Evolutionary conservation across 176 grass and related monocot genomes (phyloP).

Genomic region (Triticum dicoccoides): DNA sequence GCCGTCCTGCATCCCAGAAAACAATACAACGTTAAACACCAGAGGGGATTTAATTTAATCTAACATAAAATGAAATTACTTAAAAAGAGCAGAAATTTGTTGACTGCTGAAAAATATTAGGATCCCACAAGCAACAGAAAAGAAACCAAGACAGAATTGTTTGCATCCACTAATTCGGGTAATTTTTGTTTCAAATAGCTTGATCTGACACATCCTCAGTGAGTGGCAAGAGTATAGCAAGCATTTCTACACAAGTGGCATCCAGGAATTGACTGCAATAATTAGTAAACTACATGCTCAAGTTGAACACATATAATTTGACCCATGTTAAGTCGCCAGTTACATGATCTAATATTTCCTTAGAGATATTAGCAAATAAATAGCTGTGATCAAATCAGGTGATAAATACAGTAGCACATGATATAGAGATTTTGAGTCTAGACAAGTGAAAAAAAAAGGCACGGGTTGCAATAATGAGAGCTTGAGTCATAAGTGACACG

Average conservation of each 20-base stretch:
- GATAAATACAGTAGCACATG: background rate
- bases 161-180: background rate
- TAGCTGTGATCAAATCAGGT: background rate
- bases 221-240: background rate
- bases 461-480: background rate
- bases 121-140: background rate
- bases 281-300: background rate
- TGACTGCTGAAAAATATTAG: background rate
- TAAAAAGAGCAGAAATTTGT: background rate
- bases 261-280: background rate
- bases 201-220: background rate
- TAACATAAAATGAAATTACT: slow-evolving; percentile 1
- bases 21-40: slow-evolving; percentile 27
- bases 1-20: slow-evolving; percentile 48
- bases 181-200: background rate
- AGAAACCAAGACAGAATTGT: background rate
- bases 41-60: background rate
- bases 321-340: background rate
- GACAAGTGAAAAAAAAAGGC: background rate
- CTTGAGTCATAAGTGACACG: background rate
- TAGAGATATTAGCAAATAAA: background rate
- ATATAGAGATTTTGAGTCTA: background rate
- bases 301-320: background rate
- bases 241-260: background rate
- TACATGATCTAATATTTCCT: background rate